Evolutionary conservation across 1,139 yeast species (phyloP).

Genomic region (Debaryomyces sp.): DNA sequence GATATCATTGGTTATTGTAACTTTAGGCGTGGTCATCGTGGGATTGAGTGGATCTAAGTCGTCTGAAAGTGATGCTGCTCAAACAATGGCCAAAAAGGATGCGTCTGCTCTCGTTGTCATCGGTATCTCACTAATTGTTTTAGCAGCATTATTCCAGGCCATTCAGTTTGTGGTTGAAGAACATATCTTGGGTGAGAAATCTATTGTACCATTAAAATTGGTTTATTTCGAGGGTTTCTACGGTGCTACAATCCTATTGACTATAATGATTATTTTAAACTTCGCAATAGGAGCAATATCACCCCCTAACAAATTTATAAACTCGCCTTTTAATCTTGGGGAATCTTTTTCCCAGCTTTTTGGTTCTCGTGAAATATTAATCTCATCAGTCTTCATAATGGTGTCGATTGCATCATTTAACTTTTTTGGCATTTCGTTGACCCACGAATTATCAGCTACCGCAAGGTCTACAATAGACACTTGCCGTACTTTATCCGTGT

Average conservation of each 20-base stretch:
- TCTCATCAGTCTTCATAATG: conserved; percentile 68
- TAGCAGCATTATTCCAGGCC: conserved; percentile 71
- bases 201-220: conserved; percentile 62
- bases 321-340: conserved; percentile 59
- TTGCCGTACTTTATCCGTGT: conserved; percentile 73
- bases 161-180: conserved; percentile 81
- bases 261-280: conserved; percentile 48
- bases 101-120: conserved; percentile 31
- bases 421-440: conserved; percentile 72
- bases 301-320: conserved; percentile 34
- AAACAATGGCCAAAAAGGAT: conserved; percentile 17
- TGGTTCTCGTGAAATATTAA: conserved; percentile 40
- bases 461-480: conserved; percentile 81
- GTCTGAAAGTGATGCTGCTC: conserved; percentile 17
- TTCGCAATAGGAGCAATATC: conserved; percentile 39
- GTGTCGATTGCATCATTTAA: conserved; percentile 72
- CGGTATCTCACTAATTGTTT: conserved; percentile 61
- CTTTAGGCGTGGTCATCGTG: conserved; percentile 70
- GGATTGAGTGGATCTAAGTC: conserved; percentile 64
- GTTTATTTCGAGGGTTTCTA: conserved; percentile 79
- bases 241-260: conserved; percentile 54
- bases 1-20: conserved; percentile 62
- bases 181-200: conserved; percentile 56
- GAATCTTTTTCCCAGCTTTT: conserved; percentile 57
- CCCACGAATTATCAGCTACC: conserved; percentile 70